These are phyloP conservation scores for Alternaria hordeiaustralica DNA, from an alignment of 2,329 filamentous ascomycete genomes.

Conservation along the genomic window DNA sequence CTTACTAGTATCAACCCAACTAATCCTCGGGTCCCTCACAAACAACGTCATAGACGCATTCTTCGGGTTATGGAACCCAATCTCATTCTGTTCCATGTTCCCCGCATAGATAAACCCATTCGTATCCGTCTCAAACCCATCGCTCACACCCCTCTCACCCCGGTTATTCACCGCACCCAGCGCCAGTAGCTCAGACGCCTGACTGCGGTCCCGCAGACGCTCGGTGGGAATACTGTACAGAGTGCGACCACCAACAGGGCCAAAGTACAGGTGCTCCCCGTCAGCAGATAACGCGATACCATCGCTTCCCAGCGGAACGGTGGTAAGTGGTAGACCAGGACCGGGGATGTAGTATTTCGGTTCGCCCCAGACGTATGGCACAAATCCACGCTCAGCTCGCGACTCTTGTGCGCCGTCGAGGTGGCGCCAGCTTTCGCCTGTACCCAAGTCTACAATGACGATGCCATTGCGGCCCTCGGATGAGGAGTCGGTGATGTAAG, in stretches of 20 bases:
- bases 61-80: conserved; percentile 52
- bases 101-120: conserved; percentile 59
- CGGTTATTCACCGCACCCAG: conserved; percentile 52
- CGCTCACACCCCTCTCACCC: conserved; percentile 58
- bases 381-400: conserved; percentile 53
- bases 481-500: conserved; percentile 62
- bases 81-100: conserved; percentile 55
- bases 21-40: conserved; percentile 56
- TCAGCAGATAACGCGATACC: conserved; percentile 60
- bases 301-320: conserved; percentile 56
- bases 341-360: conserved; percentile 53
- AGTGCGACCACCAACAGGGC: conserved; percentile 53
- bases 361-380: conserved; percentile 58
- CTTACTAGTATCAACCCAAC: conserved; percentile 58
- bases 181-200: conserved; percentile 53
- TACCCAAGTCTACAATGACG: conserved; percentile 58
- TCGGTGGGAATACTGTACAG: conserved; percentile 56
- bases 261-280: conserved; percentile 56
- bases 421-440: conserved; percentile 58
- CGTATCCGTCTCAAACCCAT: conserved; percentile 60
- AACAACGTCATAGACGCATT: conserved; percentile 54
- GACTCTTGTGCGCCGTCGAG: conserved; percentile 53
- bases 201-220: conserved; percentile 49
- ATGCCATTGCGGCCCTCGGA: conserved; percentile 57
- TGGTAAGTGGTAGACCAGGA: conserved; percentile 45